Conservation (phyloP, 805 yeast species). For the Tetrapisispora namnaoensis region DNA sequence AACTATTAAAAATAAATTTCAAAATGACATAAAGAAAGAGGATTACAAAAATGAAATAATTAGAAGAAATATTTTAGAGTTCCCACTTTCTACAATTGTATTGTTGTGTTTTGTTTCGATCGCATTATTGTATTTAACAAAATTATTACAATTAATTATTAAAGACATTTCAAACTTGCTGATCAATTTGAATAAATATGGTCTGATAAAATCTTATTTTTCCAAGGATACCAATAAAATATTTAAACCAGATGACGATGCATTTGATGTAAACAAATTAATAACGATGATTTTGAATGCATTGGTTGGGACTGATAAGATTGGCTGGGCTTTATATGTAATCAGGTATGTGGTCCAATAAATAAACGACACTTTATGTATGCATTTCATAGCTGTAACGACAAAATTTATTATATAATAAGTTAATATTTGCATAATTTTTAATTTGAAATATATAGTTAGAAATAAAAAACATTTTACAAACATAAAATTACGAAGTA, state of each 20-base stretch:
- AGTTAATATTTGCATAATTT: no score
- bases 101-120: background rate
- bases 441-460: no score
- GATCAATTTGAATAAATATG: background rate
- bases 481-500: no score
- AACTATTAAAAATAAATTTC: background rate
- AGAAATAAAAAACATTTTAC: no score
- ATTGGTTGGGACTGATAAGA: background rate
- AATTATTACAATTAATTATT: background rate
- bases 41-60: background rate
- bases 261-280: background rate
- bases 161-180: conserved; percentile 1
- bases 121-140: background rate
- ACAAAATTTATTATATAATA: no score
- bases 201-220: background rate
- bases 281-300: background rate
- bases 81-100: conserved; percentile 2
- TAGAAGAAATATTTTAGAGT: conserved; percentile 6
- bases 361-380: background rate
- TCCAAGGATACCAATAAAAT: background rate
- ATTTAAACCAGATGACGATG: background rate
- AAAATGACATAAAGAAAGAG: background rate
- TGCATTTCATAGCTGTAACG: no score
- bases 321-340: background rate
- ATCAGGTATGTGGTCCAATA: background rate